Base-by-base conservation (phyloP, 2,329 filamentous ascomycete species). In the Trichophyton mentagrophytes region DNA sequence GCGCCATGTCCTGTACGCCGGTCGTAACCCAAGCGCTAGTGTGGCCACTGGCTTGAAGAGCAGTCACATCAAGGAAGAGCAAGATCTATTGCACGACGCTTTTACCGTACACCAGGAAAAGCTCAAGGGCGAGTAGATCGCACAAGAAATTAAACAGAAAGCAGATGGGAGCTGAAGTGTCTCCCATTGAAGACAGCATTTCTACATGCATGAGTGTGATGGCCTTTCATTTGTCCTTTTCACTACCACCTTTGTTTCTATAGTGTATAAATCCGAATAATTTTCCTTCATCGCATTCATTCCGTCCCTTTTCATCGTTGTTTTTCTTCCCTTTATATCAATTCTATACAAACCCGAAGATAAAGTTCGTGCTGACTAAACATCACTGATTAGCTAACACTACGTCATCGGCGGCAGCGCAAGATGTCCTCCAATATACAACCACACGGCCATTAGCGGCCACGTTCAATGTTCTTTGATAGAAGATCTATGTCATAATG, bases 1-100 rank as follows among this genome's bases (percentile, higher is more conserved):
- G 77, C 85, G 88, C 72, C 91, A 95, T 78, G 89, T 95, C 77
- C 90, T 96, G 85, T 99, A 97, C 75, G 93, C 93, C 63, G 93
- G 93, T 67, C 87, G 93, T 69, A 87, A 90, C 77, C 92, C 92
- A 42, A 96, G 90, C 71, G 92, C 93, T 15, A 92, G 87, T 65
- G 92, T 97, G 27, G 93, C 93, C 42, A 96, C 92, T 60, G 93
- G 93, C 75, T 78, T 93, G 71, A 99, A 99, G 85, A 78, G 81
- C 51, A 84, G 82, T 61, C 93, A 99, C 77, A 78, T 85, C 76
- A 95, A 92, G 82, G 93, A 99, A 80, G 93, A 97, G 82, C 82
- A 88, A 73, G 89, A 93, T 56, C 76, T 99, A 67, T 77, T 92
- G 66, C 77, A 85, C 65, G 80, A 81, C 71, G 85, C 84, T 58